These are phyloP conservation scores for Rhododendron williamsianum DNA, from an alignment of 148 eudicot species.

Conservation along the genomic window DNA sequence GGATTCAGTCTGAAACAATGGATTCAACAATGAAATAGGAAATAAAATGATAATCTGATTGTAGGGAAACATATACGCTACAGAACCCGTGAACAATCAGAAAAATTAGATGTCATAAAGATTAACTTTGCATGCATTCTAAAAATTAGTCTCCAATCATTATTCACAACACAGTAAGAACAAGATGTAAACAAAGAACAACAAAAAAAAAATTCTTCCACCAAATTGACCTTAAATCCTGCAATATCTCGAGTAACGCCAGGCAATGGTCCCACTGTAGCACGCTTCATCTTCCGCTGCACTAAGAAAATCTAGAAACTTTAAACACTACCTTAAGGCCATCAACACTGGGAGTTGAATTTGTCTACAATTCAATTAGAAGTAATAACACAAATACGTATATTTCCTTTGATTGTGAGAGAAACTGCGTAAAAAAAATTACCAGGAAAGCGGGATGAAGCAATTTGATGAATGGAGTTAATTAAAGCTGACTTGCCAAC, in stretches of 20 bases:
- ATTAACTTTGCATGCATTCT: background rate
- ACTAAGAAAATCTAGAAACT: slow-evolving; percentile 43
- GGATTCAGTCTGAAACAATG: background rate
- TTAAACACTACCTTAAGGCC: slow-evolving; percentile 13
- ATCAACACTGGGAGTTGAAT: background rate
- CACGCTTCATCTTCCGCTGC: slow-evolving; percentile 78
- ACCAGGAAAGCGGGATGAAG: slow-evolving; percentile 81
- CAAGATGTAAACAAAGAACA: background rate
- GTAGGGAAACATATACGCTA: background rate
- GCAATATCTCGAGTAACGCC: slow-evolving; percentile 99
- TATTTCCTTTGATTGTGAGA: background rate
- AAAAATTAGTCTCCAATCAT: background rate
- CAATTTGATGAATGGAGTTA: slow-evolving; percentile 80
- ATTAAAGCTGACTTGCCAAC: slow-evolving; percentile 97
- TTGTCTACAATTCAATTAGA: background rate
- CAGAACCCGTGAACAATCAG: background rate
- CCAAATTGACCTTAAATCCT: slow-evolving; percentile 68
- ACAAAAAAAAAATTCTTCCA: background rate
- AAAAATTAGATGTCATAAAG: background rate
- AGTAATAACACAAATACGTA: background rate
- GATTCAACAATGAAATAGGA: background rate
- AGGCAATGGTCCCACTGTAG: slow-evolving; percentile 95
- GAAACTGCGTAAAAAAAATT: slow-evolving; percentile 14
- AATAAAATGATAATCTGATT: background rate
- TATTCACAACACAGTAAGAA: background rate